Base-by-base conservation (phyloP, 768 basidiomycete genomes). In the Tephrocybe rancida region DNA sequence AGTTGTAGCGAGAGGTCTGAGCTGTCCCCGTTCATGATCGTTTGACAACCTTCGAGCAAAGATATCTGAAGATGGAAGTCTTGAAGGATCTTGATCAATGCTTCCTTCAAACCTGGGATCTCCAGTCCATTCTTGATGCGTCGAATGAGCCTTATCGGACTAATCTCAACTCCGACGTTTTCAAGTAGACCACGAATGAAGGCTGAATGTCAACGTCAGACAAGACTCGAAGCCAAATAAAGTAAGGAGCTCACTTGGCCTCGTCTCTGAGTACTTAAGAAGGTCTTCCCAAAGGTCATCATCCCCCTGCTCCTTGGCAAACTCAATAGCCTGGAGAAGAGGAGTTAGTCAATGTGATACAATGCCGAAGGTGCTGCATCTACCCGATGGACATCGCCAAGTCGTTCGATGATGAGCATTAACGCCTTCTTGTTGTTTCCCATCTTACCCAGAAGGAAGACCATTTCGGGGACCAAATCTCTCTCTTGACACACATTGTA, bases 221-320 rank as follows among this genome's bases (percentile, higher is more conserved):
- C 21, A n/a, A 32, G 22, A 9, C 35, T 13, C 24, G 8, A 5
- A n/a, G 41, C 37, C n/a, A n/a, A n/a, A 43, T 3, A 11, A 44
- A 10, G 47, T 34, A 44, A 32, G 3, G 54, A 21, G 68, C 82
- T 50, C 50, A 94, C 94, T 72, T 34, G 97, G 97, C 53, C 94
- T 78, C 10, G 91, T 95, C 69, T 98, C 97, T 0, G 95, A 96
- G 63, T 98, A 98, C 55, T 80, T 86, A 24, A 99, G 73, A 8
- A 99, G 79, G 66, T 98, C 96, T 62, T 98, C 96, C 97, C 96
- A 99, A 0, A 99, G 82, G 67, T 98, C 97, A 56, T 95, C 88
- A 58, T 98, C 97, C 48, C 87, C 88, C 68, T 98, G 96, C 67
- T 98, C 95, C 64, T 95, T 96, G 2, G 95, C 96, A 58, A 99